Conservation (phyloP, 2,329 filamentous ascomycete genomes). For the Gyromitra esculenta region DNA sequence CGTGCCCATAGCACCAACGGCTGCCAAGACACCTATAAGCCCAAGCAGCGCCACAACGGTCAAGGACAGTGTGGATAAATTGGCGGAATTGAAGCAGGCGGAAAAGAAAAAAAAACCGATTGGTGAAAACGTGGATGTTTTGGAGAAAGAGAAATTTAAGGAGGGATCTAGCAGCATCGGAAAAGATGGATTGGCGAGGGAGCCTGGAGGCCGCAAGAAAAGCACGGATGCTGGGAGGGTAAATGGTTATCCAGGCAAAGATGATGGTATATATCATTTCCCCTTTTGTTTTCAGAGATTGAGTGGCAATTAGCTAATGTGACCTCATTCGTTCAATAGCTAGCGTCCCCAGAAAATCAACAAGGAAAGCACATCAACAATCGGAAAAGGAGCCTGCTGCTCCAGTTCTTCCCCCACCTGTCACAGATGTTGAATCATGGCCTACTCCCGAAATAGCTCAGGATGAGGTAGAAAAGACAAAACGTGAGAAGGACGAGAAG, state of each 20-base stretch:
- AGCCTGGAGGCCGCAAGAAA: constrained; percentile 61
- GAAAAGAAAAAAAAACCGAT: constrained; percentile 58
- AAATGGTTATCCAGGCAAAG: constrained; percentile 44
- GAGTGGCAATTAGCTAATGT: constrained; percentile 18
- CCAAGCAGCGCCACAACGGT: constrained; percentile 49
- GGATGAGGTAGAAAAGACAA: constrained; percentile 79
- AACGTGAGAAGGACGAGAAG: constrained; percentile 72
- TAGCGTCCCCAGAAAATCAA: constrained; percentile 27
- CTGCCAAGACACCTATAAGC: constrained; percentile 54
- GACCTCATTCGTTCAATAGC: constrained; percentile 18
- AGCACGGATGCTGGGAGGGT: constrained; percentile 60
- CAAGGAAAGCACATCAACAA: constrained; percentile 47
- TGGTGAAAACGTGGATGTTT: constrained; percentile 34
- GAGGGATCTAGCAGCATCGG: constrained; percentile 45
- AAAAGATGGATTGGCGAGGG: constrained; percentile 60
- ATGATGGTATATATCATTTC: constrained; percentile 44
- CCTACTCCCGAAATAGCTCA: constrained; percentile 85
- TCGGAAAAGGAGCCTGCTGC: constrained; percentile 56
- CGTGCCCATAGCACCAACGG: constrained; percentile 55
- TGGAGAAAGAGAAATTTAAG: constrained; percentile 42
- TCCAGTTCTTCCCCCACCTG: constrained; percentile 69
- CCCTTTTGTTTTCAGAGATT: constrained; percentile 5
- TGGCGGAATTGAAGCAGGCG: constrained; percentile 60
- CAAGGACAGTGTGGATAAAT: constrained; percentile 57
- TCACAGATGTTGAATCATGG: constrained; percentile 83